Conservation (phyloP, 768 basidiomycete species). For the Auriscalpium orientale region DNA sequence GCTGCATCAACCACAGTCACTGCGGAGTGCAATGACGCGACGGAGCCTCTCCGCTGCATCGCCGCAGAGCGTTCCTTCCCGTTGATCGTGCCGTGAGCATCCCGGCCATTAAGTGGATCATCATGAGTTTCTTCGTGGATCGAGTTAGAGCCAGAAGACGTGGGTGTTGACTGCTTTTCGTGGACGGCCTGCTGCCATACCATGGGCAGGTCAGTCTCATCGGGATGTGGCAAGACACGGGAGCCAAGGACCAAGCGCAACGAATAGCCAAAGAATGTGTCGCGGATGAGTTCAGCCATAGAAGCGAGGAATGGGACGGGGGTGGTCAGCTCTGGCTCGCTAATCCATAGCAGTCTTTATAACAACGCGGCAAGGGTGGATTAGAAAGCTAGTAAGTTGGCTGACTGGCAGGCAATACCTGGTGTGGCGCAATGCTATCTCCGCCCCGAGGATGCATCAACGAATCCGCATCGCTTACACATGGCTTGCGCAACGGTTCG, state of each 20-base stretch:
- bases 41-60: not conserved
- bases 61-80: not conserved
- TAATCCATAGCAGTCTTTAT: no score
- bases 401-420: no score
- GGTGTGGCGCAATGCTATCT: no score
- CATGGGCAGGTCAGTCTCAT: constrained; percentile 10
- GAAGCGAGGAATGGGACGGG: not conserved
- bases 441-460: no score
- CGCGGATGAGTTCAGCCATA: constrained; percentile 18
- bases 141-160: not conserved
- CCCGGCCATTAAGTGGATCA: not conserved
- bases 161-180: not conserved
- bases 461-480: no score
- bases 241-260: constrained; percentile 18
- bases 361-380: no score
- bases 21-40: not conserved
- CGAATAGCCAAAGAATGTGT: constrained; percentile 22
- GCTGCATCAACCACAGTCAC: not conserved
- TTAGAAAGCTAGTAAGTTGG: no score
- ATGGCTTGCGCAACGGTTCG: no score
- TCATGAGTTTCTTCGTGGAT: constrained; percentile 2
- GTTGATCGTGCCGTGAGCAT: not conserved
- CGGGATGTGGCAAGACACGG: constrained; percentile 11
- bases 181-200: constrained; percentile 2
- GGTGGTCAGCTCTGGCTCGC: no score